Base-by-base conservation (phyloP, 1,284 basidiomycete genomes). In the Austropuccinia psidii region DNA sequence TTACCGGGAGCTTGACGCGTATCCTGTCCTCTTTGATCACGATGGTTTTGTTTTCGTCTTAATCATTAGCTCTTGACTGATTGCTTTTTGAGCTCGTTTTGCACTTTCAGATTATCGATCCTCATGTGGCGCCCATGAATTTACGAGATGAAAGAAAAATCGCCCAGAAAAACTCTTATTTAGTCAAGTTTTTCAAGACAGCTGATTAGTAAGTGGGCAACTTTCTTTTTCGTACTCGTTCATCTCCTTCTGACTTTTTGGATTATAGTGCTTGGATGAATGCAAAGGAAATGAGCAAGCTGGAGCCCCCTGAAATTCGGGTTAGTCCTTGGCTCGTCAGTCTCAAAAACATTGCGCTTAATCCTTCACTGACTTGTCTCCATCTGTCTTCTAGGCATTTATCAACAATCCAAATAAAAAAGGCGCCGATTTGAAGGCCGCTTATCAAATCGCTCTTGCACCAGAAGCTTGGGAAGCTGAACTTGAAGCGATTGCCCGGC, bases 331-430 rank as follows among this genome's bases (percentile, higher is more conserved):
- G n/a, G n/a, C n/a, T n/a, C 8, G 17, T 55, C 27, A 27, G 17
- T 50, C 31, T 19, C 11, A 19, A 8, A n/a, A n/a, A n/a, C n/a
- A n/a, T 31, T 49, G 6, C 15, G 1, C 4, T 24, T 24, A 47
- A 49, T 29, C 24, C 47, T 61, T 47, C 19, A 6, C 69, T 41
- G n/a, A n/a, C 33, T 37, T 43, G 24, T 37, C 31, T 17, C 8
- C 35, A 31, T 54, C 11, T 47, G 7, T 27, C 27, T 47, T 60
- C 39, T 52, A 76, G 55, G 75, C 76, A 9, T 76, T 65, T 54
- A 66, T 76, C 35, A 67, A 75, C 37, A 76, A 76, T 54, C 76
- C 76, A 5, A 73, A 73, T 54, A 76, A 76, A 54, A 74, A 74
- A 54, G 66, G 66, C 21, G 69, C 67, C n/a, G 76, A 76, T 31